These are phyloP conservation scores for Penstemon eatonii DNA, from an alignment of 257 asterid species.

Conservation along the genomic window DNA sequence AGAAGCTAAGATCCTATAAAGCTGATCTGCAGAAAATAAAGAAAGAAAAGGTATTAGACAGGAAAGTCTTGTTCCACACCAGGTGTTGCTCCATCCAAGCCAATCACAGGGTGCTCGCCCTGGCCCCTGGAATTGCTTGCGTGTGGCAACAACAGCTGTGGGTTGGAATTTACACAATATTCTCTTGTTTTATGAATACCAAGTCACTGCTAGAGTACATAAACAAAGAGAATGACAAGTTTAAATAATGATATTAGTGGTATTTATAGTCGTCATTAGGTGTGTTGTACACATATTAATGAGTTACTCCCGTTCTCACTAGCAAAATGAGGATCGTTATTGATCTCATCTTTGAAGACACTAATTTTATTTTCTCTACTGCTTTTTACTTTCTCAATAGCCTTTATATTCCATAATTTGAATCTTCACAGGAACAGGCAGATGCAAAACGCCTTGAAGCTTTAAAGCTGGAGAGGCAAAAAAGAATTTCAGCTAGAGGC, in stretches of 20 bases:
- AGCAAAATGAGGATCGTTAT: conserved; percentile 8
- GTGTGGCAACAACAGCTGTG: conserved; percentile 19
- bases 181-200: conserved; percentile 6
- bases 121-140: not conserved
- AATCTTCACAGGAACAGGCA: conserved; percentile 65
- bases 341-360: conserved; percentile 2
- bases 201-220: not conserved
- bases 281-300: not conserved
- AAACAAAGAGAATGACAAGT: too few species aligned
- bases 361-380: not conserved
- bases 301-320: not conserved
- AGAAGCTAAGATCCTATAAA: conserved; percentile 82
- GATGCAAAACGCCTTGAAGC: conserved; percentile 75
- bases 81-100: not conserved
- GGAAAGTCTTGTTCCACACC: not conserved
- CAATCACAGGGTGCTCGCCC: conserved; percentile 1
- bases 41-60: conserved; percentile 72
- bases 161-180: not conserved
- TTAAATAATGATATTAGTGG: too few species aligned
- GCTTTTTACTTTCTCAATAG: conserved; percentile 6
- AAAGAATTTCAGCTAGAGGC: conserved; percentile 77
- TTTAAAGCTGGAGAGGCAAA: conserved; percentile 76
- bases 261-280: not conserved
- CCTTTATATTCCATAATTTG: conserved; percentile 17
- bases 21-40: conserved; percentile 87